A percentile compares a stretch with the other conserved stretches of the same genome.
Evolutionary conservation across 2,329 filamentous ascomycete species (phyloP).

Genomic region (Nemania bipapillata): DNA sequence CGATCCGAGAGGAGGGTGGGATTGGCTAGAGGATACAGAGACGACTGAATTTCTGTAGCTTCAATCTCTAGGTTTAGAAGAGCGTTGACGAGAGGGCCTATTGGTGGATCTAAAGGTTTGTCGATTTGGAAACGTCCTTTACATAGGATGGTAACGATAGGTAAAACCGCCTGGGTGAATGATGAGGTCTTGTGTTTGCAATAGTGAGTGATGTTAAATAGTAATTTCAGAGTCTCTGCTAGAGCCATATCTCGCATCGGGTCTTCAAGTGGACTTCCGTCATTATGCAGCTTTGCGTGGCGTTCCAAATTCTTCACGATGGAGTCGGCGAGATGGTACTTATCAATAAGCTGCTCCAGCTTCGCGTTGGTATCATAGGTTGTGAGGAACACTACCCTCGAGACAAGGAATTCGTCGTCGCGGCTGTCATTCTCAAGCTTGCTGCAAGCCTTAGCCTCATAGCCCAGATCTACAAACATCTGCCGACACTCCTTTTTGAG

Average conservation of each 20-base stretch:
- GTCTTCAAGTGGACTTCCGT: constrained; percentile 53
- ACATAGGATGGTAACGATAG: constrained; percentile 76
- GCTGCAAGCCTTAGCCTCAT: constrained; percentile 73
- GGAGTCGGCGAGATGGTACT: constrained; percentile 73
- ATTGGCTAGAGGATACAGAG: constrained; percentile 73
- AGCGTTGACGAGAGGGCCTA: constrained; percentile 79
- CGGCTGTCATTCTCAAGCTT: constrained; percentile 76
- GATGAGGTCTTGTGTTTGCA: constrained; percentile 68
- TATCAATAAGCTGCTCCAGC: constrained; percentile 71
- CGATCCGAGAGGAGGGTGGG: constrained; percentile 69
- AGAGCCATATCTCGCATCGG: constrained; percentile 83
- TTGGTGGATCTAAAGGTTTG: constrained; percentile 77
- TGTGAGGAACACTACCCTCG: constrained; percentile 81
- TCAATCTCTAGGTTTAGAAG: constrained; percentile 81
- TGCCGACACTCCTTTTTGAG: constrained; percentile 75
- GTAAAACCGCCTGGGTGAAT: constrained; percentile 75
- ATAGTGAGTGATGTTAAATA: constrained; percentile 87
- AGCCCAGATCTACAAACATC: constrained; percentile 76
- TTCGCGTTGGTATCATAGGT: constrained; percentile 80
- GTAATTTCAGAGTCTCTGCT: constrained; percentile 82
- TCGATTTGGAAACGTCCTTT: constrained; percentile 65
- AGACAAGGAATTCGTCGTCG: constrained; percentile 87
- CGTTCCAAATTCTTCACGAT: constrained; percentile 76
- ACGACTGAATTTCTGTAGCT: constrained; percentile 62
- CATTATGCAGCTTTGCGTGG: constrained; percentile 66